These are phyloP conservation scores for Yamadazyma kanchanaburiensis DNA, from an alignment of 1,139 yeast genomes.

Conservation along the genomic window DNA sequence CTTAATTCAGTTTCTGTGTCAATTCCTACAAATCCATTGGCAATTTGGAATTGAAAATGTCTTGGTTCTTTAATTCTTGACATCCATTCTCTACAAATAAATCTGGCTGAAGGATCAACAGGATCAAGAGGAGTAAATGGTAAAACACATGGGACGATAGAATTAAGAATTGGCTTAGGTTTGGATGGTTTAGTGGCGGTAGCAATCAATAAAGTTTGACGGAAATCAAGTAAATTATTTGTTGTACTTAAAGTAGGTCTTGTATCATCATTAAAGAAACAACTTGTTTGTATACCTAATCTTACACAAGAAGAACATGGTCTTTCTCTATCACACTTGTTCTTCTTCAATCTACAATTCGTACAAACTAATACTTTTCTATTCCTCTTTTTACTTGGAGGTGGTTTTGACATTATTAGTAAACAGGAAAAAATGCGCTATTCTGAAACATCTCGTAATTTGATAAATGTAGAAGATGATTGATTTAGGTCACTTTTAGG, in stretches of 20 bases:
- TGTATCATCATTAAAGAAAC: slow-evolving; percentile 10
- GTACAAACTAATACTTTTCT: slow-evolving; percentile 22
- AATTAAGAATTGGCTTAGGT: too few relatives aligned
- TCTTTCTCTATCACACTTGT: slow-evolving; percentile 29
- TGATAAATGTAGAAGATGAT: not conserved
- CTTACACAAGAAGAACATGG: slow-evolving; percentile 34
- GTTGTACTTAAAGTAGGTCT: slow-evolving; percentile 10
- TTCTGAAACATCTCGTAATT: slow-evolving; percentile 1
- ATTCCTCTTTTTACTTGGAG: slow-evolving; percentile 13
- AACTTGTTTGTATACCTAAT: slow-evolving; percentile 11
- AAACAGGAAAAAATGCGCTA: not conserved
- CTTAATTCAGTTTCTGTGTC: too few relatives aligned
- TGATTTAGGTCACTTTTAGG: too few relatives aligned
- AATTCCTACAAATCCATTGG: too few relatives aligned
- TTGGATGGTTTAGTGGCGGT: too few relatives aligned
- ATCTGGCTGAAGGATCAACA: slow-evolving; percentile 8
- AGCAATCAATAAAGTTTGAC: too few relatives aligned
- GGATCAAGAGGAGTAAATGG: slow-evolving; percentile 9
- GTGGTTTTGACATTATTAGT: not conserved
- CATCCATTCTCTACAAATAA: slow-evolving; percentile 10
- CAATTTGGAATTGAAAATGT: too few relatives aligned
- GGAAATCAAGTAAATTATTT: too few relatives aligned
- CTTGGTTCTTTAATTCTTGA: slow-evolving; percentile 9
- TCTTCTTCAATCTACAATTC: slow-evolving; percentile 28
- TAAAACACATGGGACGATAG: slow-evolving; percentile 3